Base-by-base conservation (phyloP, 2,329 filamentous ascomycete species). In the Byssothecium circinans region DNA sequence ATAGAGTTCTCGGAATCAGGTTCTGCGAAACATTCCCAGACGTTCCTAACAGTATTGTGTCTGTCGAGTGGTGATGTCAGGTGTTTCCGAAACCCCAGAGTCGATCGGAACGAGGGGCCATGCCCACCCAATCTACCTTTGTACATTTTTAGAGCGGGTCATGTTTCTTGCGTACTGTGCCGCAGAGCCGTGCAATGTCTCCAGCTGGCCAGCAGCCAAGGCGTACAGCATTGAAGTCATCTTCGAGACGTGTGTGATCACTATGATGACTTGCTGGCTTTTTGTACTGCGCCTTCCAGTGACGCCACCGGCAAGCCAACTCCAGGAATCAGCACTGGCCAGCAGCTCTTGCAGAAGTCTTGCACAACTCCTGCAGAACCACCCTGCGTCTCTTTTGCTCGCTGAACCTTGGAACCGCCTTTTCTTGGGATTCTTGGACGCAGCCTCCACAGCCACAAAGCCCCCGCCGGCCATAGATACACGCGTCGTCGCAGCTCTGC, bases 401-500 rank as follows among this genome's bases (percentile, higher is more conserved):
- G n/a, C n/a, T n/a, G n/a, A n/a, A n/a, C n/a, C n/a, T n/a, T n/a
- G n/a, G n/a, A n/a, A n/a, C n/a, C n/a, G n/a, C n/a, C n/a, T n/a
- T n/a, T n/a, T n/a, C n/a, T n/a, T n/a, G n/a, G n/a, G n/a, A n/a
- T n/a, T n/a, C n/a, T n/a, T n/a, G n/a, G n/a, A n/a, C n/a, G 14
- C 29, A 32, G 17, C 15, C 34, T 22, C 34, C n/a, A 17, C 57
- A 57, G 61, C 62, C 61, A 61, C 60, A 62, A 36, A 19, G 17
- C 51, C 52, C 53, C 51, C 58, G 60, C 64, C 61, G 64, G 57
- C 55, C 29, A 25, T 25, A 25, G n/a, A n/a, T n/a, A n/a, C 58
- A 62, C 63, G 61, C 61, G 59, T 62, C 59, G 52, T 56, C 49
- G 39, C 44, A 50, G 48, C 25, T 27, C n/a, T n/a, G n/a, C n/a